A percentile compares a stretch with the other conserved stretches of the same genome.
phyloP scores from a whole-genome alignment of 106 monocot species.

The Phalaenopsis equestris region DNA sequence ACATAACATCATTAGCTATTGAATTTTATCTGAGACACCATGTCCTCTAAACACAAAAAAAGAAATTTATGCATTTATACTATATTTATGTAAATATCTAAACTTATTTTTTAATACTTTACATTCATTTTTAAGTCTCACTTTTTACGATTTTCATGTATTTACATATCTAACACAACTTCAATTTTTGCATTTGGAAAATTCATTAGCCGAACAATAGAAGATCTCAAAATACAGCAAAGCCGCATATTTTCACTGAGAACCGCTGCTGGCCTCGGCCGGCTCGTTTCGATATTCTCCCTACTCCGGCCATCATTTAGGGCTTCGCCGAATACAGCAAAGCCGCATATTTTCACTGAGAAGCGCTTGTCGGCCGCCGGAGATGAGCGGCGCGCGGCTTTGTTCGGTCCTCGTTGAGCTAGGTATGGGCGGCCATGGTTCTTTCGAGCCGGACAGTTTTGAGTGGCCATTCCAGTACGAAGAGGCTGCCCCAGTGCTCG shows the following conservation, averaged over 20 bases:
- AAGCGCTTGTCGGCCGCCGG: background rate
- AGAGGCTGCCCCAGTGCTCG: conserved; percentile 70
- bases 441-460: conserved; percentile 87
- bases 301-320: background rate
- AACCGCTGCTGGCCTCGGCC: background rate
- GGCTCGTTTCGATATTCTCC: background rate
- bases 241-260: background rate
- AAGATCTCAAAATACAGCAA: background rate
- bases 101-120: no score
- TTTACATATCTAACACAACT: no score
- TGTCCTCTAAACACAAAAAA: no score
- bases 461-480: conserved; percentile 99
- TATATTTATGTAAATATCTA: no score
- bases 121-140: no score
- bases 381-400: conserved; percentile 72
- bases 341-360: no score
- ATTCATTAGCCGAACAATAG: no score
- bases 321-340: background rate
- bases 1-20: no score
- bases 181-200: no score
- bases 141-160: no score
- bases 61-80: no score
- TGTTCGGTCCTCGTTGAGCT: conserved; percentile 61
- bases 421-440: conserved; percentile 48
- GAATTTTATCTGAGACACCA: no score